phyloP scores from a whole-genome alignment of 352 stramenopile genomes.

The Pythium guiyangense region DNA sequence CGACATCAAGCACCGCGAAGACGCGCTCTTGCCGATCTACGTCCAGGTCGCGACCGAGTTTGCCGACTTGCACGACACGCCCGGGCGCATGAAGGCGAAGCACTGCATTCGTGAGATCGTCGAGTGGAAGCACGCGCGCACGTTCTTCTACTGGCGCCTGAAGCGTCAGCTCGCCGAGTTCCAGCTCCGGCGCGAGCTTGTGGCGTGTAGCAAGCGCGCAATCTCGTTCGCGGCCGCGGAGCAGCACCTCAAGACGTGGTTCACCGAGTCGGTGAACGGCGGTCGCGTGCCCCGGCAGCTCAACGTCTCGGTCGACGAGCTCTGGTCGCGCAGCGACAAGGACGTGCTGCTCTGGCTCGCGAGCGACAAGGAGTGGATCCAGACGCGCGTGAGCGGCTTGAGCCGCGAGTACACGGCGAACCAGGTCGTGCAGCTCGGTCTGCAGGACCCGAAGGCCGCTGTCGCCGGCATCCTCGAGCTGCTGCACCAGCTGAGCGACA shows the following conservation, averaged over 20 bases:
- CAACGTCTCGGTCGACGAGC: conserved; percentile 58
- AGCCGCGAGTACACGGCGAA: conserved; percentile 63
- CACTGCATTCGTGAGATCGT: conserved; percentile 97
- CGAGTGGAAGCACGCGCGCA: conserved; percentile 92
- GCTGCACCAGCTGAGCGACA: conserved; percentile 75
- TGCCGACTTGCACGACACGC: conserved; percentile 99
- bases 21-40: conserved; percentile 95
- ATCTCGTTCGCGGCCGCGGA: conserved; percentile 51
- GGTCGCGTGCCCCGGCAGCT: conserved; percentile 57
- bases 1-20: conserved; percentile 92
- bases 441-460: conserved; percentile 77
- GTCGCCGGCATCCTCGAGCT: conserved; percentile 82
- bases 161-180: conserved; percentile 97
- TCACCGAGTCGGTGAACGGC: conserved; percentile 76
- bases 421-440: conserved; percentile 73
- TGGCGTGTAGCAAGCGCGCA: conserved; percentile 25
- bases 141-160: conserved; percentile 99
- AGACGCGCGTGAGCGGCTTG: conserved; percentile 47
- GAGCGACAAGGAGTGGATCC: conserved; percentile 78
- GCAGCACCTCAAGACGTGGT: conserved; percentile 73
- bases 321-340: conserved; percentile 69
- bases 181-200: conserved; percentile 71
- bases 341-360: conserved; percentile 77
- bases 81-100: conserved; percentile 99
- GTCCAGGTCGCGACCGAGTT: conserved; percentile 99